Evolutionary conservation across 1,139 yeast species (phyloP), one percentile per base, ranked within the genome.

Genomic region (Suhomyces anneliseae): DNA sequence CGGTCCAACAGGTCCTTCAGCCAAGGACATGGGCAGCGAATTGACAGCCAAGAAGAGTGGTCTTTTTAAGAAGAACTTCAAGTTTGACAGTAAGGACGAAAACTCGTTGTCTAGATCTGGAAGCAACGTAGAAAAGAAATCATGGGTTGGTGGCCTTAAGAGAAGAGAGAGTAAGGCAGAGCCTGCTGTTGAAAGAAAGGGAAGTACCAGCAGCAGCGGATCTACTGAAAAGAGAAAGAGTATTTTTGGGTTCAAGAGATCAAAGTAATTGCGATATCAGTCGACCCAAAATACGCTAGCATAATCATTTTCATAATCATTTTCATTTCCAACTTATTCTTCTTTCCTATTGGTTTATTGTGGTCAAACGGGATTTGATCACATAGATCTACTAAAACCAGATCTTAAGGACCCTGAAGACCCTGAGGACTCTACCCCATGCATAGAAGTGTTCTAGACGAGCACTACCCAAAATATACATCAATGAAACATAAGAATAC

Each of bases 101-200:
- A 42, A 43, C 10, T 39, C 47, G 8, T 32, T 48, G 11, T 45
- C 54, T 10, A 40, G 54, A 9, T 40, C 56, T 2, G 52, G 49
- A 14, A 47, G 54, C 29, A 47, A 36, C 27, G 49, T 53, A 34
- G 77, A 71, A 43, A 72, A 74, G 61, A 74, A 73, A 49, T 65
- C 73, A 8, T 73, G 78, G 78, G 74, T 72, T 6, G 75, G 73
- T 0, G 73, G 73, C 1, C 62, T 74, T 38, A 72, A 70, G 48
- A 58, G 74, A 43, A 57, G 69, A 46, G 76, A 72, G 40, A 64
- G 63, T 52, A 65, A 63, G 43, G 49, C 47, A 2, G 54, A 46
- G 24, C 38, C 38, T 7, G 34, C 39, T 8, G 19, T 43, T 42
- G 55, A 51, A 8, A 32, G 46, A 9, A 48, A 48, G 38, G 40